Evolutionary conservation across 805 yeast genomes (phyloP), one percentile per base, ranked within the genome.

Genomic region (Allodekkera sacchari): DNA sequence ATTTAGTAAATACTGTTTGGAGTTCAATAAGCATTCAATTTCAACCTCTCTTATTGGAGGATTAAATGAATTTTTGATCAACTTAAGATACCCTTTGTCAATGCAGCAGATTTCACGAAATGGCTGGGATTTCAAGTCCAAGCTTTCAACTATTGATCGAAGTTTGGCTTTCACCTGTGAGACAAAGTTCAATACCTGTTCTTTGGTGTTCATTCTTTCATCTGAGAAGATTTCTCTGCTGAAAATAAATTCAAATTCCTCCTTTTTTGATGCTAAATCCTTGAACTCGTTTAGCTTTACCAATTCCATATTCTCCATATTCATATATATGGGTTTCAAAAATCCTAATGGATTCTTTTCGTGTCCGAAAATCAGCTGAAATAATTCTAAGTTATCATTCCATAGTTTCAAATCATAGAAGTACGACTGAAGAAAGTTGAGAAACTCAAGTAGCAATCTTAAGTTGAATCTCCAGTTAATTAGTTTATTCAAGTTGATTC

Each of bases 91-190:
- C 4, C 34, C 26, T 42, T 34, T 30, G 11, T 42, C 45, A 4
- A 63, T 48, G n/a, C 64, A 56, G 33, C 66, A 60, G 4, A 65
- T 53, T 32, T 71, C 77, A 36, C 57, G 47, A 34, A 66, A 60
- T 7, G 57, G 46, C 18, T 45, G 52, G 22, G 41, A 31, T 5
- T 42, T 38, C n/a, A 55, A 32, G 19, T 52, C 45, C 14, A 53
- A 34, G n/a, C n/a, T n/a, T 15, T 45, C 50, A 11, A 38, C 39
- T n/a, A 53, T 31, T 27, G 45, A 47, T 7, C 24, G 22, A 9
- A 50, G 28, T 4, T 41, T 30, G 1, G 20, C 35, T 24, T 41
- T 36, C n/a, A 50, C 34, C n/a, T 36, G 31, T n/a, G 37, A 19
- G 7, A 45, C 37, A 17, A 47, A 28, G 5, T 23, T 13, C 6